These are phyloP conservation scores for Mimosa bimucronata DNA, from an alignment of 306 rosid species.

Conservation along the genomic window DNA sequence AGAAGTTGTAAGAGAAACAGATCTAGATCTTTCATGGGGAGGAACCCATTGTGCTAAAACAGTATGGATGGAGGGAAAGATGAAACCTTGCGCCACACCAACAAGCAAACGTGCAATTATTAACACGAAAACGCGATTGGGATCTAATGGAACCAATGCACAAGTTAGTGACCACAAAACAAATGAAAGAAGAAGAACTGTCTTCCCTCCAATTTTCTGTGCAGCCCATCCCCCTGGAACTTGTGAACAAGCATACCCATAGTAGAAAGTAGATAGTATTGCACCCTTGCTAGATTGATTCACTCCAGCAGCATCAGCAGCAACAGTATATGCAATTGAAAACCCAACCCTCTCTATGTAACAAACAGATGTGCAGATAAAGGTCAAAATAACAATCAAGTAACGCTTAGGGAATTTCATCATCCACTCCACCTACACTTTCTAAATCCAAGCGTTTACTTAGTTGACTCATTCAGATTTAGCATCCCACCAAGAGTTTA, in stretches of 20 bases:
- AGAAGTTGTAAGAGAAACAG: slow-evolving; percentile 88
- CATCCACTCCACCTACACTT: slow-evolving; percentile 23
- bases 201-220: slow-evolving; percentile 86
- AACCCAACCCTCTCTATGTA: slow-evolving; percentile 91
- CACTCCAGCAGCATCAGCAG: slow-evolving; percentile 77
- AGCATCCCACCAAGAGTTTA: background rate
- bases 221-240: slow-evolving; percentile 98
- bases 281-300: slow-evolving; percentile 86
- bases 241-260: slow-evolving; percentile 96
- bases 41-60: slow-evolving; percentile 99
- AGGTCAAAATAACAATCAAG: slow-evolving; percentile 81
- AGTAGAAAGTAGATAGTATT: slow-evolving; percentile 84
- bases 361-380: slow-evolving; percentile 86
- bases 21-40: slow-evolving; percentile 93
- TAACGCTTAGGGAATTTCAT: slow-evolving; percentile 71
- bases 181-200: slow-evolving; percentile 82
- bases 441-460: slow-evolving; percentile 16
- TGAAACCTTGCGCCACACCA: slow-evolving; percentile 93
- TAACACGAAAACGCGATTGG: slow-evolving; percentile 58
- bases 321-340: slow-evolving; percentile 89
- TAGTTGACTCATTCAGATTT: slow-evolving; percentile 9
- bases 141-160: slow-evolving; percentile 83
- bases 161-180: slow-evolving; percentile 84
- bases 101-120: slow-evolving; percentile 90
- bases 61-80: slow-evolving; percentile 94